Conservation (phyloP, 2,329 filamentous ascomycete genomes). For the Hansfordia pulvinata region DNA sequence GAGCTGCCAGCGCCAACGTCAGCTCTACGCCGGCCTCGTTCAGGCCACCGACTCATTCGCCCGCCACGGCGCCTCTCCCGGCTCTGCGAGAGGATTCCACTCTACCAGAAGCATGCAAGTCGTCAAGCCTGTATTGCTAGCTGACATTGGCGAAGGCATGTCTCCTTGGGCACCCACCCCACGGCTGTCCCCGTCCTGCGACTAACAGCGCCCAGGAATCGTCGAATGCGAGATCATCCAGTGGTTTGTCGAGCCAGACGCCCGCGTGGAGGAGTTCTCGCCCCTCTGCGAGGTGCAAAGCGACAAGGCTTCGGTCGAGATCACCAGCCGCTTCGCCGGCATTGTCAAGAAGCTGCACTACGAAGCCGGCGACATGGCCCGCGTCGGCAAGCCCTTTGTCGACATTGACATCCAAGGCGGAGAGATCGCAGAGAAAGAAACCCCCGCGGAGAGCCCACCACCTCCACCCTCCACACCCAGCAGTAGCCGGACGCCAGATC, state of each 20-base stretch:
- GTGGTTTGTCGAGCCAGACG: constrained; percentile 96
- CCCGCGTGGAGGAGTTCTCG: constrained; percentile 93
- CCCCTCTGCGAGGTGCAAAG: constrained; percentile 97
- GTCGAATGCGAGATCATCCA: constrained; percentile 98
- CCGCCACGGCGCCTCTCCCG: constrained; percentile 11
- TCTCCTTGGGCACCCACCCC: constrained; percentile 1
- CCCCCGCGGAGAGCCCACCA: background rate
- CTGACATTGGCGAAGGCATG: constrained; percentile 75
- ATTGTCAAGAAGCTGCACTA: constrained; percentile 95
- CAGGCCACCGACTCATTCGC: constrained; percentile 18
- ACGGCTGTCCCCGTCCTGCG: background rate
- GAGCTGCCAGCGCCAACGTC: constrained; percentile 38
- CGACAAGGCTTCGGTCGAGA: constrained; percentile 84
- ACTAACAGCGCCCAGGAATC: constrained; percentile 50
- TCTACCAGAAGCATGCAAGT: constrained; percentile 33
- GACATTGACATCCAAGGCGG: constrained; percentile 87
- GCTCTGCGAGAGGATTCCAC: constrained; percentile 32
- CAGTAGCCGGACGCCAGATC: background rate
- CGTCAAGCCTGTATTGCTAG: constrained; percentile 69
- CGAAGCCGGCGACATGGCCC: constrained; percentile 84
- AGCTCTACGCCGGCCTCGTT: constrained; percentile 24
- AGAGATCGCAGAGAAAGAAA: constrained; percentile 44
- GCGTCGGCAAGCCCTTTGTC: constrained; percentile 85
- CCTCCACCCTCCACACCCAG: background rate
- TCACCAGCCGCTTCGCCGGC: constrained; percentile 89